Conservation (phyloP, 176 grass and related monocot species). For the Carex parvula region DNA sequence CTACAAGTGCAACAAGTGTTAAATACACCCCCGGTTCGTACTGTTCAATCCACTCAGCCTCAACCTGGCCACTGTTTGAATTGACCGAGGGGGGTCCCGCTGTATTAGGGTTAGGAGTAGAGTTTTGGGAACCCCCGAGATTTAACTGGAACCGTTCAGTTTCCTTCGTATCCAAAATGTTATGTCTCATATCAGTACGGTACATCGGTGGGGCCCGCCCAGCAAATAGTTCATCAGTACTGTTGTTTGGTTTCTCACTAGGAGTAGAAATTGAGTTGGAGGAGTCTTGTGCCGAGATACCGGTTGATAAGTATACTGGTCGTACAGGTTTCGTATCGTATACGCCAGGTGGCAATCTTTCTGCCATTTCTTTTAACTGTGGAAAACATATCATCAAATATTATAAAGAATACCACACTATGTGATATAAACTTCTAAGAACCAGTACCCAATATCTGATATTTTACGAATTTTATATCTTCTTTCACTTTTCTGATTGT, state of each 20-base stretch:
- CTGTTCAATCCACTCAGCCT: slow-evolving; percentile 95
- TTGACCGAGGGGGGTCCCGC: not conserved
- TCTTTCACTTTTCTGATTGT: not conserved
- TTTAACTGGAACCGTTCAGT: slow-evolving; percentile 60
- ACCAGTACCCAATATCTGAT: not conserved
- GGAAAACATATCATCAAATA: slow-evolving; percentile 7
- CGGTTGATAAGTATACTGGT: slow-evolving; percentile 27
- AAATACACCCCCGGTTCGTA: slow-evolving; percentile 93
- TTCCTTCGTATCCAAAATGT: slow-evolving; percentile 58
- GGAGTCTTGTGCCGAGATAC: slow-evolving; percentile 27
- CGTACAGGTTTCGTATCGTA: slow-evolving; percentile 35
- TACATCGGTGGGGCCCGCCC: slow-evolving; percentile 24
- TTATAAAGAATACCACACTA: not conserved
- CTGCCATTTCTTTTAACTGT: slow-evolving; percentile 88
- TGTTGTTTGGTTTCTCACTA: slow-evolving; percentile 17
- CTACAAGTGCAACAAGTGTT: slow-evolving; percentile 61
- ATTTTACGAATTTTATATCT: not conserved
- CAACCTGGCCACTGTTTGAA: slow-evolving; percentile 48
- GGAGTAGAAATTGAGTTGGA: slow-evolving; percentile 36
- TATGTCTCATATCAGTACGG: slow-evolving; percentile 27
- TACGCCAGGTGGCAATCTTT: slow-evolving; percentile 53
- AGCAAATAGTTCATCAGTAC: slow-evolving; percentile 35
- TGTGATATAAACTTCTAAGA: not conserved
- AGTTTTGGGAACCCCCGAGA: slow-evolving; percentile 32
- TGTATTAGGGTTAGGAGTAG: not conserved